These are phyloP conservation scores for Talaromyces atroroseus DNA, from an alignment of 2,329 filamentous ascomycete species.

Conservation along the genomic window DNA sequence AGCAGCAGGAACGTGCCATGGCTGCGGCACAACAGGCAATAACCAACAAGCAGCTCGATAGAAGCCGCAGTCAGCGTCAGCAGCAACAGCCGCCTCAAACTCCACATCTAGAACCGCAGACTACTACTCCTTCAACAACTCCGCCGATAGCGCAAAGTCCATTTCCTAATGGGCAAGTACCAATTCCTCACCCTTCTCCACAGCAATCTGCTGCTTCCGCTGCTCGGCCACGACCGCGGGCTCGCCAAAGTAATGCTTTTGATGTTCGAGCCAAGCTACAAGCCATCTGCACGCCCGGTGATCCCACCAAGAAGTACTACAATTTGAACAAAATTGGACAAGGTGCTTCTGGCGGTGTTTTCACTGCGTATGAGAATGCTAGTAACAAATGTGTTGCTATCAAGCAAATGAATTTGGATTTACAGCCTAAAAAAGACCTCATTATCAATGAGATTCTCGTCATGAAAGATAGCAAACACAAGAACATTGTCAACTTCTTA, in stretches of 20 bases:
- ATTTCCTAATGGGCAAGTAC: conserved; percentile 16
- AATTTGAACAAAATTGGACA: conserved; percentile 93
- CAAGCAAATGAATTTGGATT: conserved; percentile 98
- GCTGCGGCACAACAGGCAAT: conserved; percentile 73
- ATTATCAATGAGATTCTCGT: conserved; percentile 99
- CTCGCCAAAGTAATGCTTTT: conserved; percentile 70
- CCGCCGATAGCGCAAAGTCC: conserved; percentile 7
- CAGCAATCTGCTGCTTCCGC: conserved; percentile 45
- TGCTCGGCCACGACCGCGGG: conserved; percentile 67
- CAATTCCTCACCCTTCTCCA: conserved; percentile 22
- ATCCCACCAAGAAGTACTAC: conserved; percentile 82
- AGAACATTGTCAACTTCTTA: conserved; percentile 99
- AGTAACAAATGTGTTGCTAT: conserved; percentile 90
- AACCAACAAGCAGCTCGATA: conserved; percentile 61
- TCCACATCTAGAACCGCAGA: conserved; percentile 46
- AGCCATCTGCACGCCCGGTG: conserved; percentile 82
- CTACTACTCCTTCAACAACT: conserved; percentile 3
- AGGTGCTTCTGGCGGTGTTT: conserved; percentile 93
- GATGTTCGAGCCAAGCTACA: conserved; percentile 81
- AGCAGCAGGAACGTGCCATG: conserved; percentile 83
- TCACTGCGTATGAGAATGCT: conserved; percentile 77
- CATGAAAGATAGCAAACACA: conserved; percentile 98
- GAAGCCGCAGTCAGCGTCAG: conserved; percentile 68
- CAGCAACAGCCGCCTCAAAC: conserved; percentile 49
- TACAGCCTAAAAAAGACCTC: conserved; percentile 97